Base-by-base conservation (phyloP, 192 early-diverging fungal genomes). In the Coemansia sp. region DNA sequence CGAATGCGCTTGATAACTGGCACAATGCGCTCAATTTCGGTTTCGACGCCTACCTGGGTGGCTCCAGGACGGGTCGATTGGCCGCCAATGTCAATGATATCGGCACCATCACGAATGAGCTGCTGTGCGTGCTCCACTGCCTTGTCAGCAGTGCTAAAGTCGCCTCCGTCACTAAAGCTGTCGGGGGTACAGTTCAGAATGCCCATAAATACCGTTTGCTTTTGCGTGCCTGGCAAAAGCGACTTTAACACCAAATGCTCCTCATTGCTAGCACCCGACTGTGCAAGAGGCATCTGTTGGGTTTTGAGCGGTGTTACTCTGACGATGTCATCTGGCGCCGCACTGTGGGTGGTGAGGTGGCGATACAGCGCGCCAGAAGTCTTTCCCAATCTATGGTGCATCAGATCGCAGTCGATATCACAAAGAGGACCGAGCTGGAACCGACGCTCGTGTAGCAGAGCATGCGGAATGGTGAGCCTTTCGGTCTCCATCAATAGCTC, bases 101-200 rank as follows among this genome's bases (percentile, higher is more conserved):
- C 88, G 0, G 91, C 92, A 16, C 95, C 94, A 40, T 83, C 81
- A 8, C 71, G 66, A 9, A 87, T 51, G 83, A 97, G 88, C 23
- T 70, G 65, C 28, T 78, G 57, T 2, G 91, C 91, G 13, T 83
- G 80, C 20, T 73, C 61, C 8, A 84, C 82, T 6, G 94, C 96
- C 2, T 61, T 53, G 13, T 89, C 87, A 5, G 84, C 49, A 6
- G 78, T 65, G 37, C 59, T 62, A 70, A 83, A 86, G 40, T 83
- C 62, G 40, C 94, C 95, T 57, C 95, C 96, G 63, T 99, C 96
- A 46, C 86, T 89, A 65, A 99, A 99, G 59, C 88, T 91, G 69
- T 99, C 96, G 6, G 96, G 95, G 0, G 96, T 99, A 33, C 91
- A 88, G 55, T 98, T 99, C 23, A 99, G 79, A 35, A 99, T 95